Conservation (phyloP, 2,329 filamentous ascomycete species). For the Waltergamsia citrina region DNA sequence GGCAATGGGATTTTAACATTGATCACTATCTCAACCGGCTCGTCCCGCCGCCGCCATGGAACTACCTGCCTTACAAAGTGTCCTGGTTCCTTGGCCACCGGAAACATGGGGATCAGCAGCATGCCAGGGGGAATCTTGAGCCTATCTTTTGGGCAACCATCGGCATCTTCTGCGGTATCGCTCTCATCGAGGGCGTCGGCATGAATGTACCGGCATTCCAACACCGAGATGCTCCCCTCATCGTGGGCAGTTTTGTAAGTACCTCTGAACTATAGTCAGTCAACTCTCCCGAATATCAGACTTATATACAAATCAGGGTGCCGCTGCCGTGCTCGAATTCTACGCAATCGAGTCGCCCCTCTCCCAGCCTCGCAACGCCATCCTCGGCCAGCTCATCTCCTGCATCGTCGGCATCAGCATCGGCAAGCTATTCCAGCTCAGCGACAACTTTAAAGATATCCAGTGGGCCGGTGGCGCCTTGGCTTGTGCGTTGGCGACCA, state of each 20-base stretch:
- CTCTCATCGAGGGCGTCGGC: slow-evolving; percentile 48
- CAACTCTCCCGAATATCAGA: background rate
- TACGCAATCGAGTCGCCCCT: slow-evolving; percentile 63
- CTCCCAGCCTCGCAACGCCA: slow-evolving; percentile 60
- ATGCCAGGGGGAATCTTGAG: slow-evolving; percentile 44
- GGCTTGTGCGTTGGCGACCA: slow-evolving; percentile 52
- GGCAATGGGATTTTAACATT: slow-evolving; percentile 56
- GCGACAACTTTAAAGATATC: slow-evolving; percentile 34
- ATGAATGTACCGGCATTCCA: slow-evolving; percentile 44
- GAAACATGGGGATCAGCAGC: slow-evolving; percentile 17
- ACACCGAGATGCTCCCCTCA: slow-evolving; percentile 42
- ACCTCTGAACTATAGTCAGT: too few relatives aligned
- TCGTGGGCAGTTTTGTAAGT: slow-evolving; percentile 64
- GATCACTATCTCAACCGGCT: slow-evolving; percentile 67
- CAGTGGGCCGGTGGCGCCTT: slow-evolving; percentile 58
- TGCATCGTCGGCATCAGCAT: slow-evolving; percentile 51
- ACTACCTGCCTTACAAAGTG: slow-evolving; percentile 53
- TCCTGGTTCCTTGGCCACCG: slow-evolving; percentile 62
- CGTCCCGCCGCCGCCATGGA: slow-evolving; percentile 56
- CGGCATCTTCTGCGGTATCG: slow-evolving; percentile 52
- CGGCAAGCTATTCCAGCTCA: slow-evolving; percentile 54
- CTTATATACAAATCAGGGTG: slow-evolving; percentile 41
- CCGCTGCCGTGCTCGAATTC: slow-evolving; percentile 68
- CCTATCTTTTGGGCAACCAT: slow-evolving; percentile 54
- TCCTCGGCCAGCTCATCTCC: slow-evolving; percentile 58